Conservation (phyloP, 2,329 filamentous ascomycete species). For the Aspergillus hortae region DNA sequence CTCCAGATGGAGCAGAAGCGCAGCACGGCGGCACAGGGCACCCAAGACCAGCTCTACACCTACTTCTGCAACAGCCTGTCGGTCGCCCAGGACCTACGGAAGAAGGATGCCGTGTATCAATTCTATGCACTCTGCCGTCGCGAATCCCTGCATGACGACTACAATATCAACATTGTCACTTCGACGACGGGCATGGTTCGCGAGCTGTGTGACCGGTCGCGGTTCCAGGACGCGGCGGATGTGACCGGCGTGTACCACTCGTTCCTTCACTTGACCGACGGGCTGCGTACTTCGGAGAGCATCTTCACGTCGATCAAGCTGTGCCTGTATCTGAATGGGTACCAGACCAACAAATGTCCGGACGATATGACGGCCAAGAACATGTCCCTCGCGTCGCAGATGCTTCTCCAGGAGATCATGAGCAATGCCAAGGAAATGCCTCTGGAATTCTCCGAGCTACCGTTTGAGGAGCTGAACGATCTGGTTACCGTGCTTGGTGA, state of each 20-base stretch:
- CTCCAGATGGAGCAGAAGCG: constrained; percentile 32
- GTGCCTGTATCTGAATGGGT: constrained; percentile 33
- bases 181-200: constrained; percentile 25
- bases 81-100: constrained; percentile 19
- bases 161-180: constrained; percentile 29
- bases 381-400: constrained; percentile 32
- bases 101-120: constrained; percentile 27
- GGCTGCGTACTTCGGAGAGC: constrained; percentile 28
- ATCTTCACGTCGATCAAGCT: constrained; percentile 36
- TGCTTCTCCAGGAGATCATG: constrained; percentile 33
- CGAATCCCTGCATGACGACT: constrained; percentile 27
- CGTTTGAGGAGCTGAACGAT: constrained; percentile 34
- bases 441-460: constrained; percentile 33
- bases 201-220: constrained; percentile 26
- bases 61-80: constrained; percentile 36
- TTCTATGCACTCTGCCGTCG: constrained; percentile 32
- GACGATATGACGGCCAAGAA: constrained; percentile 23
- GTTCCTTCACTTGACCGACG: constrained; percentile 32
- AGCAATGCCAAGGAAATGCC: constrained; percentile 24
- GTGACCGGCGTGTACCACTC: constrained; percentile 32
- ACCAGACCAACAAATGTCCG: constrained; percentile 27
- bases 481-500: constrained; percentile 36
- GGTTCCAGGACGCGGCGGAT: constrained; percentile 33
- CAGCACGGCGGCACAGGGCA: constrained; percentile 23
- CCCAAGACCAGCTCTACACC: constrained; percentile 32